Evolutionary conservation across 2,329 filamentous ascomycete genomes (phyloP).

Genomic region (Hypoxylon sp.): DNA sequence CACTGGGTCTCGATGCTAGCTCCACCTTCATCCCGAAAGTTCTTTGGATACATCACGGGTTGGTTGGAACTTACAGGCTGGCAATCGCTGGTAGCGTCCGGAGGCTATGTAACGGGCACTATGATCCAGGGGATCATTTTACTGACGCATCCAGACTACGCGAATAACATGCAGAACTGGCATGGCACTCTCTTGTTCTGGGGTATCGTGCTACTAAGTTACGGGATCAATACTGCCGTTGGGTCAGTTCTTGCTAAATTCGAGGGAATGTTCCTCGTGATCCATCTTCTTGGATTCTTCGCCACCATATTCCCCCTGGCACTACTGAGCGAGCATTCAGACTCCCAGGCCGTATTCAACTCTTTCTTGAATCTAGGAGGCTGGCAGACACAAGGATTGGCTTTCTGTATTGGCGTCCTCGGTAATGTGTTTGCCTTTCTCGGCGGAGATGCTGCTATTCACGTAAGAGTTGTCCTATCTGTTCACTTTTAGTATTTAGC

Average conservation of each 20-base stretch:
- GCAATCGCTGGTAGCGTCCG: constrained; percentile 39
- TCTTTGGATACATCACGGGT: constrained; percentile 41
- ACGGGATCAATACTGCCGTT: constrained; percentile 54
- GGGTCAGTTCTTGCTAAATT: constrained; percentile 62
- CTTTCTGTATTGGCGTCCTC: constrained; percentile 54
- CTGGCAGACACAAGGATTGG: constrained; percentile 62
- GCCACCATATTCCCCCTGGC: constrained; percentile 59
- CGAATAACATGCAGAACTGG: constrained; percentile 50
- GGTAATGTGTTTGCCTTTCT: constrained; percentile 52
- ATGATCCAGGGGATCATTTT: constrained; percentile 46
- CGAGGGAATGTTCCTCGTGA: constrained; percentile 60
- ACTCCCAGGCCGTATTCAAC: constrained; percentile 62
- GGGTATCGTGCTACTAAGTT: constrained; percentile 35
- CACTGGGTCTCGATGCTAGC: constrained; percentile 45
- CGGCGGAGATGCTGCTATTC: constrained; percentile 58
- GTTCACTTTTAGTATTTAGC: not conserved
- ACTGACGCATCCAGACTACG: constrained; percentile 38
- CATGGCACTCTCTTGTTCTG: constrained; percentile 59
- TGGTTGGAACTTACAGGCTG: constrained; percentile 46
- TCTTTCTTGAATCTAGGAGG: constrained; percentile 65
- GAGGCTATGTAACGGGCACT: constrained; percentile 35
- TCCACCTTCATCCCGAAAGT: constrained; percentile 35
- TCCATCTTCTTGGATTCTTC: constrained; percentile 63
- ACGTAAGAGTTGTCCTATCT: constrained; percentile 30
- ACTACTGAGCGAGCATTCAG: constrained; percentile 53